Evolutionary conservation across 2,329 filamentous ascomycete species (phyloP), one percentile per base, ranked within the genome.

Genomic region (Emydomyces testavorans): DNA sequence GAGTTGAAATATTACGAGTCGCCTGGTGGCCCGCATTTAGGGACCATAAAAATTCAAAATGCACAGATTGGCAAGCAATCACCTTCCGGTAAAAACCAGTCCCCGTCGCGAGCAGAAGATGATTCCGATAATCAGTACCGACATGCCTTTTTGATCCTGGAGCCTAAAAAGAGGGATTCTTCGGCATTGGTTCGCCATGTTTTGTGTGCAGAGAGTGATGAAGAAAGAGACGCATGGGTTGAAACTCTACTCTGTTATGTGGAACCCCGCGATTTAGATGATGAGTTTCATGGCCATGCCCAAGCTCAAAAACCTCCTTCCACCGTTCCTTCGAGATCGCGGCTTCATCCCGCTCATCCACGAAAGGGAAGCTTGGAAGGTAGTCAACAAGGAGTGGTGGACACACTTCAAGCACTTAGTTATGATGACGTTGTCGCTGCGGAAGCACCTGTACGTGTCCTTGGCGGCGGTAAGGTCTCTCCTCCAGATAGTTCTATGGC

Each of bases 81-180:
- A 1, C 78, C 82, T 48, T 71, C 73, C 50, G 61, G 62, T 16
- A 65, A 66, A 21, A 76, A 73, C 46, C 74, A 78, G 26, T 80
- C 83, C 11, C 78, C 82, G 3, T 74, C 76, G n/a, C 71, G 73
- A 3, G 63, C 60, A 8, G 55, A 52, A 18, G 87, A 93, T 37
- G 88, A 94, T 47, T 70, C 79, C 40, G 92, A 96, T 51, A 93
- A 93, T 60, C 87, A 96, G 63, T 98, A 94, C 62, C 83, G 92
- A 4, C 92, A 98, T 67, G 92, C 92, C 0, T 98, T 98, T 68
- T 72, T 96, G 38, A 85, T 98, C 46, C 65, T 96, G 45, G 92
- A 98, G 61, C 90, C 90, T 1, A 98, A 98, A 71, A 87, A 88
- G 65, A 96, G 94, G 65, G 92, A 98, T 60, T 88, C 88, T 0